Conservation (phyloP, 129 eudicot genomes). For the Flaveria ramosissima region DNA sequence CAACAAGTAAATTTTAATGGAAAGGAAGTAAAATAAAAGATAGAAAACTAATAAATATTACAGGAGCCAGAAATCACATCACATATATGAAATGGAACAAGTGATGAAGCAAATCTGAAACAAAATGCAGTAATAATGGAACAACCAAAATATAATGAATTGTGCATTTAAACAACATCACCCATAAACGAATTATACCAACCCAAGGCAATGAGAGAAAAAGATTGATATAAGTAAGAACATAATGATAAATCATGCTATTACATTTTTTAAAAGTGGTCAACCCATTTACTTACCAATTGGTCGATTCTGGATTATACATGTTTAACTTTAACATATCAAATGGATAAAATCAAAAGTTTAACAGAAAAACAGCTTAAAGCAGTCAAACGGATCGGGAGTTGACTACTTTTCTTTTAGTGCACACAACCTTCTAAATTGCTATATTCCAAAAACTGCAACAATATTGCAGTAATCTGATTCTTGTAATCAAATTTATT, state of each 20-base stretch:
- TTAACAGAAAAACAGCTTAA: neutral
- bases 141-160: too few relatives aligned
- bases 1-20: neutral
- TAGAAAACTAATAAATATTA: neutral
- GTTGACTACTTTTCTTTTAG: neutral
- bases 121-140: neutral
- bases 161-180: neutral
- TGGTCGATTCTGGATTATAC: neutral
- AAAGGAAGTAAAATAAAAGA: conserved; percentile 1
- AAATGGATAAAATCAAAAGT: neutral
- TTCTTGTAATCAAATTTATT: neutral
- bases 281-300: neutral
- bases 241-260: conserved; percentile 7
- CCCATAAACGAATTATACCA: neutral
- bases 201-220: neutral
- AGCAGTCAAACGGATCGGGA: neutral
- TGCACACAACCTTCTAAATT: neutral
- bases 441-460: neutral
- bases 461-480: neutral
- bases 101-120: neutral
- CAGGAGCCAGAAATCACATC: neutral
- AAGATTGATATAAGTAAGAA: neutral
- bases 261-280: neutral
- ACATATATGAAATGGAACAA: neutral
- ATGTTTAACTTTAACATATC: neutral